These are phyloP conservation scores for Niveomyces coronatus DNA, from an alignment of 2,329 filamentous ascomycete species.

Conservation along the genomic window DNA sequence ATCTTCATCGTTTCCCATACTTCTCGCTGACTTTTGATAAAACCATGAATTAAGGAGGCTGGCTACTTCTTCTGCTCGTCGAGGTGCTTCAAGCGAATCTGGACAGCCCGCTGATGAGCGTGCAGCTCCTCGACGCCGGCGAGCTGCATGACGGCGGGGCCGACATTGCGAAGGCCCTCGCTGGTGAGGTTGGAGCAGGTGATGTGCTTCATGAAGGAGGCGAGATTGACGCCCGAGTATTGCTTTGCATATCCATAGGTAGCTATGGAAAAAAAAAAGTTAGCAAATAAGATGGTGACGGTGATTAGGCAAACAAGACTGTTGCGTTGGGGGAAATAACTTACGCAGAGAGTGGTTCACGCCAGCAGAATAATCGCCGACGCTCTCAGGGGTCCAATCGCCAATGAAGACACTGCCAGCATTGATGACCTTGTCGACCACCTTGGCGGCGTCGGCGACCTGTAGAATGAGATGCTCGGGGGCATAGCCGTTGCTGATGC, in stretches of 20 bases:
- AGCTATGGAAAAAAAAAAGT: conserved; percentile 42
- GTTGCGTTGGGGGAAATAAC: too few relatives aligned
- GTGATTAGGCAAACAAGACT: too few relatives aligned
- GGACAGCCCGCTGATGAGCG: conserved; percentile 80
- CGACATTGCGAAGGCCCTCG: conserved; percentile 76
- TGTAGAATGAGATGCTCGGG: conserved; percentile 96
- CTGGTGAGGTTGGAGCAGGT: conserved; percentile 85
- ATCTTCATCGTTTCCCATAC: too few relatives aligned
- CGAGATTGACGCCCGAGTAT: conserved; percentile 94
- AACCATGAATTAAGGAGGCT: too few relatives aligned
- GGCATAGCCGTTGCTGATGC: conserved; percentile 84
- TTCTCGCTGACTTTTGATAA: too few relatives aligned
- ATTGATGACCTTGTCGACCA: conserved; percentile 75
- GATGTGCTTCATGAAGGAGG: conserved; percentile 95
- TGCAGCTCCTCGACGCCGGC: conserved; percentile 92
- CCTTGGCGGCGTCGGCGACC: conserved; percentile 61
- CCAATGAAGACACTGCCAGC: conserved; percentile 95
- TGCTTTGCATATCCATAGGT: conserved; percentile 98
- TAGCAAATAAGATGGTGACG: too few relatives aligned
- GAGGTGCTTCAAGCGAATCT: conserved; percentile 60
- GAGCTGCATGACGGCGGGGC: conserved; percentile 84
- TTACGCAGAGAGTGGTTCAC: conserved; percentile 96
- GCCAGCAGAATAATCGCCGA: conserved; percentile 94
- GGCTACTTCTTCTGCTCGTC: conserved; percentile 18
- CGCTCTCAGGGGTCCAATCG: conserved; percentile 92